phyloP scores from a whole-genome alignment of 345 rosid genomes.

The Eutrema japonicum region DNA sequence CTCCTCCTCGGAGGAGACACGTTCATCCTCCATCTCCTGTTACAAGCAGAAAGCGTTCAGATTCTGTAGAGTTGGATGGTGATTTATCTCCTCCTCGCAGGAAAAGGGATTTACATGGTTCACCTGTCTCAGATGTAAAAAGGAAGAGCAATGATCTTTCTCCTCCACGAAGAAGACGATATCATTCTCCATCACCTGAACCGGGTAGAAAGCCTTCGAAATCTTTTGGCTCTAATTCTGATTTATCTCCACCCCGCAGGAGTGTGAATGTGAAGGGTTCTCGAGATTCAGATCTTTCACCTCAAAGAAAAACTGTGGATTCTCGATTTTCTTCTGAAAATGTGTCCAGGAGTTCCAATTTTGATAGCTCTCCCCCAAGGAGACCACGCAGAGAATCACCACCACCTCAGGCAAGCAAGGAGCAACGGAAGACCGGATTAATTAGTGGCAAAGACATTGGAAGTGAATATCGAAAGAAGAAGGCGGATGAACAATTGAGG shows the following conservation, averaged over 20 bases:
- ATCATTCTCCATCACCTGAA: slow-evolving; percentile 45
- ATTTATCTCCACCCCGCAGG: slow-evolving; percentile 52
- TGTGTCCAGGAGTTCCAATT: slow-evolving; percentile 38
- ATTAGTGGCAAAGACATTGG: slow-evolving; percentile 67
- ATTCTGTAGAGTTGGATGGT: slow-evolving; percentile 30
- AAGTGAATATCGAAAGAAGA: slow-evolving; percentile 62
- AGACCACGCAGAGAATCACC: slow-evolving; percentile 51
- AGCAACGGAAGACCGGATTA: slow-evolving; percentile 62
- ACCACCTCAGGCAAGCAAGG: slow-evolving; percentile 48
- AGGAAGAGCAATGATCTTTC: slow-evolving; percentile 31
- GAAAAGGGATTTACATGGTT: slow-evolving; percentile 27
- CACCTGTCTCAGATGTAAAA: slow-evolving; percentile 44
- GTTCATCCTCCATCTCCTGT: slow-evolving; percentile 34
- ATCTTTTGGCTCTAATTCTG: slow-evolving; percentile 34
- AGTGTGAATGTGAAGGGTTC: slow-evolving; percentile 27
- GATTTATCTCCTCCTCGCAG: slow-evolving; percentile 54
- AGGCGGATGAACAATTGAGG: slow-evolving; percentile 65
- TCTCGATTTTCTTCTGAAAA: slow-evolving; percentile 28
- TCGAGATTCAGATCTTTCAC: slow-evolving; percentile 56
- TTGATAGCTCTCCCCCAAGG: slow-evolving; percentile 66
- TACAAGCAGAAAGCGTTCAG: slow-evolving; percentile 32
- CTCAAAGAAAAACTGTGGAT: slow-evolving; percentile 52
- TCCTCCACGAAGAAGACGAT: slow-evolving; percentile 39
- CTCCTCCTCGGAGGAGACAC: slow-evolving; percentile 49
- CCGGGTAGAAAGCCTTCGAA: slow-evolving; percentile 32